A percentile compares a stretch with the other conserved stretches of the same genome.
Evolutionary conservation across 2,329 filamentous ascomycete genomes (phyloP).

Genomic region (Paracoccidioides lutzii): DNA sequence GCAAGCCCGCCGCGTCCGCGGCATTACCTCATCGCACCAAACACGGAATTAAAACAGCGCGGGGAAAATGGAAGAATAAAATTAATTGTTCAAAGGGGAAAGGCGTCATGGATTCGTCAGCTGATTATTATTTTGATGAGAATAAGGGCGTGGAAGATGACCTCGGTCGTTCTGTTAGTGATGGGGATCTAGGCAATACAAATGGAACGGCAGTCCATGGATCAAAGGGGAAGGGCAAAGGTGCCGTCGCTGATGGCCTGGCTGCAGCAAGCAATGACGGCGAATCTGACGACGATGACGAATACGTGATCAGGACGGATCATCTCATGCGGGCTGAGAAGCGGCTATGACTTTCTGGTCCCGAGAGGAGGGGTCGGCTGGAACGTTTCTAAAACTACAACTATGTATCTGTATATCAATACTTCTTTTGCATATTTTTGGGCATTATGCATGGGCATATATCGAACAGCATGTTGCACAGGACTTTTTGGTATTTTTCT

Average conservation of each 20-base stretch:
- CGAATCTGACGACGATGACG: constrained; percentile 23
- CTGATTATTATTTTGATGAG: constrained; percentile 13
- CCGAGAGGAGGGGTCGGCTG: background rate
- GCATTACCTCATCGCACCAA: background rate
- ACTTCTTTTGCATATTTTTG: background rate
- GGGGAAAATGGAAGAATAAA: constrained; percentile 23
- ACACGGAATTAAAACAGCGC: constrained; percentile 14
- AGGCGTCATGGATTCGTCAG: background rate
- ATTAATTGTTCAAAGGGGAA: background rate
- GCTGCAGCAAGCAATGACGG: constrained; percentile 10
- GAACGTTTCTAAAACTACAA: background rate
- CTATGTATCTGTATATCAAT: background rate
- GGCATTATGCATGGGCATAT: background rate
- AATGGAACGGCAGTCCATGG: background rate
- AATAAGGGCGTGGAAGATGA: constrained; percentile 25
- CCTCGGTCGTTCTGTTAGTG: constrained; percentile 28
- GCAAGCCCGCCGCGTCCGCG: background rate
- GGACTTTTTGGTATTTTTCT: background rate
- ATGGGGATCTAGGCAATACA: constrained; percentile 2
- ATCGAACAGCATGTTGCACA: background rate
- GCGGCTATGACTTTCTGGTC: background rate
- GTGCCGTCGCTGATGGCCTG: constrained; percentile 15
- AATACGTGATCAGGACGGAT: constrained; percentile 29
- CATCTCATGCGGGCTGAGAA: constrained; percentile 15
- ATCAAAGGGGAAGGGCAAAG: constrained; percentile 28